phyloP scores from a whole-genome alignment of 106 monocot species.

The Allium sativum region DNA sequence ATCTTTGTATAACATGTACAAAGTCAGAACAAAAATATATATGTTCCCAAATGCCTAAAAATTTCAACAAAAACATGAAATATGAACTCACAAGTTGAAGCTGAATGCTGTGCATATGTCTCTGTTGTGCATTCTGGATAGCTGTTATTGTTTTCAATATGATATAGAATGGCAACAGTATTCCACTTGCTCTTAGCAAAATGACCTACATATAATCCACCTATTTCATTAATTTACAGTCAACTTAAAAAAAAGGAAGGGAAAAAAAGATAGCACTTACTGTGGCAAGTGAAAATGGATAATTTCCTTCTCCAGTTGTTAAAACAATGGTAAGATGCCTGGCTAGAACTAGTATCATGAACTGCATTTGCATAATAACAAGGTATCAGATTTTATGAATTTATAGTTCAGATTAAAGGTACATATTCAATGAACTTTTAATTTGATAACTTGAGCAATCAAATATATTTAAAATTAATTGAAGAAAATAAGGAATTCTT shows the following conservation, averaged over 20 bases:
- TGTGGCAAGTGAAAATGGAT: conserved; percentile 5
- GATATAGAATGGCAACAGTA: conserved; percentile 47
- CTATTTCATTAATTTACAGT: not conserved
- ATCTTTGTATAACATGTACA: no score
- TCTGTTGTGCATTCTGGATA: conserved; percentile 22
- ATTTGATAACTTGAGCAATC: not conserved
- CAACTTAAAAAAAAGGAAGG: not conserved
- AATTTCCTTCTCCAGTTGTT: conserved; percentile 4
- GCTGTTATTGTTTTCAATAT: conserved; percentile 32
- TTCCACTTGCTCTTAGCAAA: conserved; percentile 46
- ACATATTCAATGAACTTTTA: not conserved
- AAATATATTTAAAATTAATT: not conserved
- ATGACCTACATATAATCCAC: conserved; percentile 23
- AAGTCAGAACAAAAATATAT: no score
- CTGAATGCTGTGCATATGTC: conserved; percentile 11
- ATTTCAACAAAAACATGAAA: no score
- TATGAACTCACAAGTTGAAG: not conserved
- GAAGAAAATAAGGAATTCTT: not conserved
- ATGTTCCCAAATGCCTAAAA: no score
- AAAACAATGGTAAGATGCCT: not conserved
- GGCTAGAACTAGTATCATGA: not conserved
- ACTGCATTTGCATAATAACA: not conserved
- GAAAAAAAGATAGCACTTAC: not conserved
- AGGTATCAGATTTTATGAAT: not conserved
- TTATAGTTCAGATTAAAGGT: not conserved